These are phyloP conservation scores for Fusarium pseudoanthophilum DNA, from an alignment of 2,329 filamentous ascomycete genomes.

Conservation along the genomic window DNA sequence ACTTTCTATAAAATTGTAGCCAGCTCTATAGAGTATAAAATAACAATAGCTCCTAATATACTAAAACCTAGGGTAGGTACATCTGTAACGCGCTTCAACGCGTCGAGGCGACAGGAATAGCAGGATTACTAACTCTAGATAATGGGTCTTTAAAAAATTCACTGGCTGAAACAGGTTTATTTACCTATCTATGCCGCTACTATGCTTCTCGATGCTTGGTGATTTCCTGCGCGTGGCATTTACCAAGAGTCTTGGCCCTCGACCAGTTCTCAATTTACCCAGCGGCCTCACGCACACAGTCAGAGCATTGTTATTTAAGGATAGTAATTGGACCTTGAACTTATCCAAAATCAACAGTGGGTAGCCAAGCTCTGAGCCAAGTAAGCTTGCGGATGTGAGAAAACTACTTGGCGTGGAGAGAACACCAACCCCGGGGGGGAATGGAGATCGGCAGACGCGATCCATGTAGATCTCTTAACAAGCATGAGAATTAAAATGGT, in stretches of 20 bases:
- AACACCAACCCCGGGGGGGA: background rate
- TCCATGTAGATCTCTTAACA: background rate
- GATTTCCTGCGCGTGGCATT: background rate
- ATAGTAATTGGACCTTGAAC: background rate
- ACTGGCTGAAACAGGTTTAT: background rate
- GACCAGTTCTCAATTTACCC: background rate
- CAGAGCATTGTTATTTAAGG: background rate
- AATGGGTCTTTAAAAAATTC: too few species aligned
- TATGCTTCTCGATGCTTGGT: background rate
- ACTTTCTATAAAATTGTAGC: too few species aligned
- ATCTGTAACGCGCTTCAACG: fast-evolving
- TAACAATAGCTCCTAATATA: too few species aligned
- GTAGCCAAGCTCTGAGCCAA: background rate
- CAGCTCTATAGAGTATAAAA: too few species aligned
- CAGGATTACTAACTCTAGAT: too few species aligned
- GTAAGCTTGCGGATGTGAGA: background rate
- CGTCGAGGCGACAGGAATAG: too few species aligned
- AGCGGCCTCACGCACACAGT: background rate
- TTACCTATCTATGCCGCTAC: background rate
- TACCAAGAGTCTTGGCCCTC: background rate
- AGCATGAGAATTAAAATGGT: background rate
- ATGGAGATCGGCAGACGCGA: background rate
- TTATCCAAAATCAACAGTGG: background rate
- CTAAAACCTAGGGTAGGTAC: background rate
- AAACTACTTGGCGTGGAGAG: slow-evolving; percentile 7